Conservation (phyloP, 1,284 basidiomycete species). For the Trametes pubescens region DNA sequence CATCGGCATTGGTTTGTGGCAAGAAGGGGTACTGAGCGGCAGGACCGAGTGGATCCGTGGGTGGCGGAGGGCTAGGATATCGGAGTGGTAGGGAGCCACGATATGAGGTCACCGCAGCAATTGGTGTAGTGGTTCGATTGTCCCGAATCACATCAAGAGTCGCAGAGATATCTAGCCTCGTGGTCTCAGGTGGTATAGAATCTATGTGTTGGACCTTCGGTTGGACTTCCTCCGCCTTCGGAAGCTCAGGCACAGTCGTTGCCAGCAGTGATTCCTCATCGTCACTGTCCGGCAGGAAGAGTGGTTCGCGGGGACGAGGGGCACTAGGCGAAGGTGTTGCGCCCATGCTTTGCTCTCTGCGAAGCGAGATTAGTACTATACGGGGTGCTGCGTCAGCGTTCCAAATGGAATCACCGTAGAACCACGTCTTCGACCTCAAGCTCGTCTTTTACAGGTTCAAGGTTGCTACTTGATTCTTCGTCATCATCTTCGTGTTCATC, state of each 20-base stretch:
- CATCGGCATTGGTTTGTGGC: constrained; percentile 54
- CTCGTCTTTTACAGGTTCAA: background rate
- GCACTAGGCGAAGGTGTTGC: too few species aligned
- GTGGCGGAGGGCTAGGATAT: constrained; percentile 53
- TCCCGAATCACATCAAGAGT: background rate
- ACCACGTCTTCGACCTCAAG: background rate
- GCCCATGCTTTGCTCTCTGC: background rate
- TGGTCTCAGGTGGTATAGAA: background rate
- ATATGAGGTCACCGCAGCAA: constrained; percentile 12
- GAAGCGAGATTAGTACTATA: background rate
- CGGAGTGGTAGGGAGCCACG: constrained; percentile 37
- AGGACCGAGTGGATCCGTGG: constrained; percentile 57
- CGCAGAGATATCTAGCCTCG: background rate
- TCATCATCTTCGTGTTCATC: background rate
- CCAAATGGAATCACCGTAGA: background rate
- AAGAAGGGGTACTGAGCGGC: constrained; percentile 61
- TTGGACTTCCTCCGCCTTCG: constrained; percentile 5
- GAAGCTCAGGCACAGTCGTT: constrained; percentile 7
- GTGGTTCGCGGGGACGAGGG: background rate
- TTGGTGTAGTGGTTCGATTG: background rate
- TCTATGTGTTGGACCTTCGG: background rate
- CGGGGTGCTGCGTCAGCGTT: background rate
- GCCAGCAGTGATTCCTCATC: constrained; percentile 8
- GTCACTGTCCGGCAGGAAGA: constrained; percentile 20
- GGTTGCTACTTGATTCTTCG: background rate